phyloP scores from a whole-genome alignment of 345 rosid species.

The Aquilaria yunnanensis region DNA sequence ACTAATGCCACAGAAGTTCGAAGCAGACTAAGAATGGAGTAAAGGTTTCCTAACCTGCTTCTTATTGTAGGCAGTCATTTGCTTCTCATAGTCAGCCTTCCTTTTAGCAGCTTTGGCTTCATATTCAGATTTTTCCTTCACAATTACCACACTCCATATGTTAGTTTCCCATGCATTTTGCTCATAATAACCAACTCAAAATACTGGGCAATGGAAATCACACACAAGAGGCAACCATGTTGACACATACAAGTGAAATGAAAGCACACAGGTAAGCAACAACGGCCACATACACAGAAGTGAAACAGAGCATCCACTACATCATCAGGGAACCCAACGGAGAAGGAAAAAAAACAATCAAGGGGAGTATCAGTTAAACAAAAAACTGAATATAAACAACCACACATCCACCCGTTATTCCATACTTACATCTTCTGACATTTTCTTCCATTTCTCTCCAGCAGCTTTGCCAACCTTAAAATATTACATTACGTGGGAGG shows the following conservation, averaged over 20 bases:
- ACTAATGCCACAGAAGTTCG: not conserved
- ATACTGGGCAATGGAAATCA: not conserved
- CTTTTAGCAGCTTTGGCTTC: conserved; percentile 47
- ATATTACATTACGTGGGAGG: not conserved
- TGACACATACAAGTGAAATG: not conserved
- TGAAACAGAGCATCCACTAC: no score
- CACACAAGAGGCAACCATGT: not conserved
- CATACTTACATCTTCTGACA: conserved; percentile 32
- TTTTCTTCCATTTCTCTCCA: conserved; percentile 45
- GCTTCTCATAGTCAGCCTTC: conserved; percentile 42
- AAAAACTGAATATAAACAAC: no score
- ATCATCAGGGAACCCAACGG: no score
- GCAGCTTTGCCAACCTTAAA: conserved; percentile 22
- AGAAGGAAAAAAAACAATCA: no score
- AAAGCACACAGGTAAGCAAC: no score
- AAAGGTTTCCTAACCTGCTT: conserved; percentile 26
- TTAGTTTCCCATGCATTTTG: no score
- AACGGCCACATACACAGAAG: no score
- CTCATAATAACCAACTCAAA: no score
- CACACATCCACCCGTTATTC: no score
- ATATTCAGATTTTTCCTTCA: conserved; percentile 44
- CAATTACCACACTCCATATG: no score
- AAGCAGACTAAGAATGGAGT: not conserved
- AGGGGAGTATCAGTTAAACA: no score
- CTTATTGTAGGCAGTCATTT: conserved; percentile 44